Percentiles rank a stretch among this genome's conserved stretches.
phyloP scores from a whole-genome alignment of 257 asterid species.

The Capsicum pubescens region DNA sequence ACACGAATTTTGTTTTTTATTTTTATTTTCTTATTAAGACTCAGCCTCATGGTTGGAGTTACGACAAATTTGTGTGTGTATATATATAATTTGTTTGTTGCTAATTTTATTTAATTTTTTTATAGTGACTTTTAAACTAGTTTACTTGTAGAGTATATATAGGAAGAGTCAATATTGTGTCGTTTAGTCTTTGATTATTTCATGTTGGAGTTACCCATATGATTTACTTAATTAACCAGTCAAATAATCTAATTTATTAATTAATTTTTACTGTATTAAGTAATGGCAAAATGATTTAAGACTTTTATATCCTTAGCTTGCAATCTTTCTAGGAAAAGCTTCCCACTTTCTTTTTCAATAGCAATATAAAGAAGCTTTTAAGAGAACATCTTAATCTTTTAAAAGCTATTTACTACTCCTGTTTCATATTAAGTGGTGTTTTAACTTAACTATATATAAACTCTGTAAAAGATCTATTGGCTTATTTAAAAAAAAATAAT shows the following conservation, averaged over 20 bases:
- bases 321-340: constrained; percentile 20
- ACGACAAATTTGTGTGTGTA: no score
- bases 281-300: not conserved
- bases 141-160: constrained; percentile 20
- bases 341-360: constrained; percentile 8
- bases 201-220: not conserved
- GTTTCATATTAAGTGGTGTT: not conserved
- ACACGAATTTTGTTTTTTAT: no score
- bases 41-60: no score
- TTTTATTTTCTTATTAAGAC: no score
- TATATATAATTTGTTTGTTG: no score
- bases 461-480: no score
- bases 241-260: not conserved
- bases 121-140: not conserved
- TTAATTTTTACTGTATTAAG: not conserved
- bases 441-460: no score
- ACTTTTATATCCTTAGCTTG: constrained; percentile 26
- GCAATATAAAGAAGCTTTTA: not conserved
- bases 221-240: not conserved
- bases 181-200: constrained; percentile 23
- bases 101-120: no score
- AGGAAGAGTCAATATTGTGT: constrained; percentile 28
- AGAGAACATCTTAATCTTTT: not conserved
- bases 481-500: no score
- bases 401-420: not conserved